Evolutionary conservation across 2,329 filamentous ascomycete genomes (phyloP), one percentile per base, ranked within the genome.

Genomic region (Zasmidium cellare): DNA sequence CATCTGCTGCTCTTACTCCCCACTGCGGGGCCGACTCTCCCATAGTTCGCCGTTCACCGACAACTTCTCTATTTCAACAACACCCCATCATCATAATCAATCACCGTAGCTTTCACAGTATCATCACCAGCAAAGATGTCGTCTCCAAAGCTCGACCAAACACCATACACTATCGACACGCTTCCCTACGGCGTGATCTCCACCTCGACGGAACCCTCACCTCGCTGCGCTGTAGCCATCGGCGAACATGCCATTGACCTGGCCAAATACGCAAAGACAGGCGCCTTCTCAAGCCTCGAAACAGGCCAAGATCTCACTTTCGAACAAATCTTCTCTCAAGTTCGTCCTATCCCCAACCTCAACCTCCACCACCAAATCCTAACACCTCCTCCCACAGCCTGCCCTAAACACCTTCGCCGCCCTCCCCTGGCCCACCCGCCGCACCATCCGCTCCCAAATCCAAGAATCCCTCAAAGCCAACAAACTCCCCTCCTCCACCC

Each of bases 351-450:
- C 9, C 22, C 9, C 20, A 28, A 12, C 46, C n/a, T n/a, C 38
- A 23, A 18, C 20, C 35, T 19, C 28, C 28, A 44, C 25, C 24
- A 31, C 19, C 18, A 44, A 11, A 18, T 23, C 23, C 54, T 53
- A 16, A 47, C 23, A 7, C 5, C 35, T 16, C 35, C 16, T 16
- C 41, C 9, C 16, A 18, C 25, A 79, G 63, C 51, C 70, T 3
- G 72, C 74, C 1, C 70, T 85, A 22, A 85, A 85, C 61, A 69
- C 70, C 1, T 82, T 83, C 57, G 81, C 82, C 2, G 74, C 79
- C 0, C 70, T 83, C 1, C 69, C 76, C 3, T 76, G 74, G 72
- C 2, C 65, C 68, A 12, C 63, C 71, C 51, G 69, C 9, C 64
- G 72, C 46, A 58, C 61, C n/a, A 74, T 81, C 1, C 75, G 81